Conservation (phyloP, 1,139 yeast species). For the Yamadazyma dushanensis region DNA sequence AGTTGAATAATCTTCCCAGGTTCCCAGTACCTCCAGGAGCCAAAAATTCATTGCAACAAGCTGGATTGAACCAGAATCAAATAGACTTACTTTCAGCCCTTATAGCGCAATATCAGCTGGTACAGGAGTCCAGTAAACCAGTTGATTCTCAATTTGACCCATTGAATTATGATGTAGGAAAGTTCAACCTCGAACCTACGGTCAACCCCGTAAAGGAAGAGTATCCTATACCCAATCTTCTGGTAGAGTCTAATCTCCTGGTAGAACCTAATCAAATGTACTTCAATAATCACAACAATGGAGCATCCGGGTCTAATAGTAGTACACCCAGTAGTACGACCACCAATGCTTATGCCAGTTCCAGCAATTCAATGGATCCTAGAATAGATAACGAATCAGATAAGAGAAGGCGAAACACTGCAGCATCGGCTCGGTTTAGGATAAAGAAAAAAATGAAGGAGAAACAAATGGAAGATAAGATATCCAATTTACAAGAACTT, state of each 20-base stretch:
- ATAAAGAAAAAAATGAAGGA: slow-evolving; percentile 61
- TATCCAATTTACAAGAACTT: slow-evolving; percentile 43
- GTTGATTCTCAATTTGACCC: not conserved
- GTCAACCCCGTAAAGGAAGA: no score
- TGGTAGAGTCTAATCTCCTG: no score
- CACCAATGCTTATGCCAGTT: not conserved
- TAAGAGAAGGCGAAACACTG: slow-evolving; percentile 59
- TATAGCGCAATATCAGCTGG: slow-evolving; percentile 65
- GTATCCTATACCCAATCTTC: not conserved
- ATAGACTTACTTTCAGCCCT: slow-evolving; percentile 71
- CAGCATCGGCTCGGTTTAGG: slow-evolving; percentile 64
- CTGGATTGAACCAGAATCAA: slow-evolving; percentile 66
- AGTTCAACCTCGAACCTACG: no score
- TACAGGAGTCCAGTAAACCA: slow-evolving; percentile 11
- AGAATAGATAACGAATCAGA: slow-evolving; percentile 24
- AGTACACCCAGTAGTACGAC: slow-evolving; percentile 1
- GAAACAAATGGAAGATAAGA: slow-evolving; percentile 54
- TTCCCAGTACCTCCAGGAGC: slow-evolving; percentile 76
- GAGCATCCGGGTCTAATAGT: not conserved
- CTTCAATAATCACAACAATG: not conserved
- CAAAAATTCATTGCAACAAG: slow-evolving; percentile 56
- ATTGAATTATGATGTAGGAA: not conserved
- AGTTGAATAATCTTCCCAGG: slow-evolving; percentile 44
- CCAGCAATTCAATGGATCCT: not conserved
- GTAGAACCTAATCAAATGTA: slow-evolving; percentile 2